Base-by-base conservation (phyloP, 176 grass and related monocot species). In the Themeda triandra region DNA sequence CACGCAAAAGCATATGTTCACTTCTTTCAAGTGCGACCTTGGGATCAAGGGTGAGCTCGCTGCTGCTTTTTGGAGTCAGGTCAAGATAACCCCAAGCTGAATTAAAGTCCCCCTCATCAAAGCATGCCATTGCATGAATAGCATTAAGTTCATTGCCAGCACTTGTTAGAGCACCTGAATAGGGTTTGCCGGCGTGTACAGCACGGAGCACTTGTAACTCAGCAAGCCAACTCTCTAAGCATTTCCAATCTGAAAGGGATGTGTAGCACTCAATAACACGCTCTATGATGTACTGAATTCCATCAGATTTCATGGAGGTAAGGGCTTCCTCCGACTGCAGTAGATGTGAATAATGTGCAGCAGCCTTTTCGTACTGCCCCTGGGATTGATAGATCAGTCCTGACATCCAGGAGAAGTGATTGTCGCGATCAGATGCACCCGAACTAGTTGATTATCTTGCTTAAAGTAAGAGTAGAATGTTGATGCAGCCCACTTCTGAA, bases 171-270 rank as follows among this genome's bases (percentile, higher is more conserved):
- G 91, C 96, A 80, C 96, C 92, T 80, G 96, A 95, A 92, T 95
- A 98, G 88, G 92, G 83, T 85, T 98, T 98, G 70, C 96, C 96
- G 51, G 96, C 91, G 81, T 98, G 96, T 27, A 92, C 69, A 84
- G 96, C 86, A 87, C 93, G 96, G 24, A 98, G 96, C 58, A 78
- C 89, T 77, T 98, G 92, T 80, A 98, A 92, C 80, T 98, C 96
- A 81, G 85, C 73, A 63, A 98, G 87, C 96, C 96, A 98, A 69
- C 80, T 89, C 70, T 98, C 96, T 84, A 98, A 92, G 66, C 93
- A 95, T 85, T 95, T 95, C 96, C 96, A 98, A 90, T 98, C 93
- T 78, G 92, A 95, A 31, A 98, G 85, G 30, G 91, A 91, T 75
- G 92, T 95, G 86, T 95, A 93, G 77, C 96, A 98, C 83, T 98